A percentile compares a stretch with the other conserved stretches of the same genome.
Conservation (phyloP, 2,329 filamentous ascomycete genomes). For the Aspergillus glaucus region DNA sequence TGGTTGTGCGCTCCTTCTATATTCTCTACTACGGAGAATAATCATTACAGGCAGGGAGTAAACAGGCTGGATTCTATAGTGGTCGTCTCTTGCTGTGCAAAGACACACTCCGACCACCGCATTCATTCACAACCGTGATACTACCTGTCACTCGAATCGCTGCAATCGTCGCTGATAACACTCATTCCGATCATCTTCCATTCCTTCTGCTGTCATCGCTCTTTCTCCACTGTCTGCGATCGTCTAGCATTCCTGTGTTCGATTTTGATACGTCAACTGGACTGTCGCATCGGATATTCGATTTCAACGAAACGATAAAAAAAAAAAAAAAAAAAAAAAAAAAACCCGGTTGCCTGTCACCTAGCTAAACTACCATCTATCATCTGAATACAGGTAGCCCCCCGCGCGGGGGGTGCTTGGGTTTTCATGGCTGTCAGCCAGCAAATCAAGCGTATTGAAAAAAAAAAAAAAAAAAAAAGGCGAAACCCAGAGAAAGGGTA, state of each 20-base stretch:
- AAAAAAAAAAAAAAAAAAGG: background rate
- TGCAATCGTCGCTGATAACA: conserved; percentile 18
- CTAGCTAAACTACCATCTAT: too few relatives aligned
- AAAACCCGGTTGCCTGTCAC: too few relatives aligned
- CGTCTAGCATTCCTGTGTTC: conserved; percentile 21
- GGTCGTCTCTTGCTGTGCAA: conserved; percentile 26
- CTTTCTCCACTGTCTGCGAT: conserved; percentile 12
- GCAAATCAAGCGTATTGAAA: too few relatives aligned
- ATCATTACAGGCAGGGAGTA: background rate
- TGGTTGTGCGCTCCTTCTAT: conserved; percentile 33
- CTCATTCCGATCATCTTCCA: conserved; percentile 24
- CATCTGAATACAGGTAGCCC: too few relatives aligned
- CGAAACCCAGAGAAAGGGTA: conserved; percentile 1
- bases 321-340: conserved; percentile 3
- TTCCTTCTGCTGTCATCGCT: conserved; percentile 22
- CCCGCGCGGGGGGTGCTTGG: too few relatives aligned
- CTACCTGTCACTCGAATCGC: background rate
- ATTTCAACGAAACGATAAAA: conserved; percentile 5
- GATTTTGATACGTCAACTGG: conserved; percentile 6
- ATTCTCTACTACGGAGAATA: background rate
- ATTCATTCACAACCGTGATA: conserved; percentile 1
- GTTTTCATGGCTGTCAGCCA: too few relatives aligned
- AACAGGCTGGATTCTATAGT: background rate
- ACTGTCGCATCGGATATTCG: conserved; percentile 7
- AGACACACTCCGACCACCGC: conserved; percentile 16